Conservation (phyloP, 768 basidiomycete species). For the Rhizopogon sp. region DNA sequence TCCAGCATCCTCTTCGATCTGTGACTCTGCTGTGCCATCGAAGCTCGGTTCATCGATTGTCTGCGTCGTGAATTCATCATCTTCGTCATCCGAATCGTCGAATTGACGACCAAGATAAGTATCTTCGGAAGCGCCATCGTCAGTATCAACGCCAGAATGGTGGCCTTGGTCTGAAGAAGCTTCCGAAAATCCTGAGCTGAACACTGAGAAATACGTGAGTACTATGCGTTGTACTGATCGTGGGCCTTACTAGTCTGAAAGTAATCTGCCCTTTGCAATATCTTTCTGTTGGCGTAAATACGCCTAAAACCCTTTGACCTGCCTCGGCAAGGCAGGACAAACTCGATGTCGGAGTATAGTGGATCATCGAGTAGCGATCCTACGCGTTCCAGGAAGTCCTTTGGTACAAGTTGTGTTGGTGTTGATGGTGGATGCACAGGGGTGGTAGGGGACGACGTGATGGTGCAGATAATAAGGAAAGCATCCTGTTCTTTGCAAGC, state of each 20-base stretch:
- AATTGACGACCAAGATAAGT: constrained; percentile 30
- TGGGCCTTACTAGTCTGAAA: constrained; percentile 59
- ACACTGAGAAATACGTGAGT: constrained; percentile 43
- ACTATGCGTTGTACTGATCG: neutral
- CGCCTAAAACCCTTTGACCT: constrained; percentile 31
- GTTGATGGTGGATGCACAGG: constrained; percentile 40
- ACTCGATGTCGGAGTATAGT: constrained; percentile 81
- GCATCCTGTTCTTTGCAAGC: constrained; percentile 55
- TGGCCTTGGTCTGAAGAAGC: constrained; percentile 30
- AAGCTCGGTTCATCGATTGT: constrained; percentile 28
- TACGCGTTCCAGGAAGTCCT: constrained; percentile 61
- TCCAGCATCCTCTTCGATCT: constrained; percentile 12
- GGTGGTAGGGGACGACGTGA: constrained; percentile 59
- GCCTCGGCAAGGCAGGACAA: constrained; percentile 54
- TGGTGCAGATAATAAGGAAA: constrained; percentile 73
- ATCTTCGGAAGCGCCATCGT: constrained; percentile 49
- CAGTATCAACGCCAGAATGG: constrained; percentile 26
- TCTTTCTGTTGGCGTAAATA: constrained; percentile 66
- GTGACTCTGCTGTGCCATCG: constrained; percentile 15
- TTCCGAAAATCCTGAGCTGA: constrained; percentile 66
- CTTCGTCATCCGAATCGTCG: constrained; percentile 51
- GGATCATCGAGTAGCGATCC: constrained; percentile 76
- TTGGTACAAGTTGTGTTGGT: constrained; percentile 56
- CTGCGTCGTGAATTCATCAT: constrained; percentile 37
- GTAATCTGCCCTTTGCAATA: constrained; percentile 72